Evolutionary conservation across 768 basidiomycete genomes (phyloP), one percentile per base, ranked within the genome.

Genomic region (Podaxis mareebaensis): DNA sequence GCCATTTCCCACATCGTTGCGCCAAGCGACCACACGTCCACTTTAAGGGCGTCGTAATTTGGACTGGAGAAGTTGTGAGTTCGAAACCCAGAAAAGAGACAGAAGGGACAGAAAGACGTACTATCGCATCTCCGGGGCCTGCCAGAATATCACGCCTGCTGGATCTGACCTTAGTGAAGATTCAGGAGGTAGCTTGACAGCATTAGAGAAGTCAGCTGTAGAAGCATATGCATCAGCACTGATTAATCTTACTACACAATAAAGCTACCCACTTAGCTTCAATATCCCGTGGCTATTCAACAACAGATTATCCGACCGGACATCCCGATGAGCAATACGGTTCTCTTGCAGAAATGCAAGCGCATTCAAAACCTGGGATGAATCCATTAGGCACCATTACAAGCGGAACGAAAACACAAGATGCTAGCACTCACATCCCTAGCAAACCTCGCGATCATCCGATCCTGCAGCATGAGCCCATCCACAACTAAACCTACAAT

Each of bases 1-100:
- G 89, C 89, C 74, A 90, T 81, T 70, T 93, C 92, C 92, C 92
- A 93, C 0, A 91, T 81, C 0, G 92, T 93, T 0, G 92, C 92
- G 1, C 92, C 92, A 5, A 92, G 77, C 0, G 91, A 92, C 91
- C 91, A 93, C 0, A 89, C 79, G 64, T 93, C 92, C 52, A 92
- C 85, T 71, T 88, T 88, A 48, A 92, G 80, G 1, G 86, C 83
- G 68, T 93, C 80, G 68, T 93, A 93, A 0, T 86, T 77, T 11
- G 88, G 87, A 56, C 88, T 90, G 59, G 26, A 40, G 4, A 51
- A 10, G 38, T 5, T 20, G 22, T 22, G 54, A 55, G 54, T 22
- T 39, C 4, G 12, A 20, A 38, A 22, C 54, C 0, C 3, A 24
- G 15, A 12, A 17, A 42, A n/a, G 30, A 54, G 7, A 33, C 33